Percentiles rank a stretch among this genome's conserved stretches.
These are phyloP conservation scores for Suillus americanus DNA, from an alignment of 768 basidiomycete species.

Conservation along the genomic window DNA sequence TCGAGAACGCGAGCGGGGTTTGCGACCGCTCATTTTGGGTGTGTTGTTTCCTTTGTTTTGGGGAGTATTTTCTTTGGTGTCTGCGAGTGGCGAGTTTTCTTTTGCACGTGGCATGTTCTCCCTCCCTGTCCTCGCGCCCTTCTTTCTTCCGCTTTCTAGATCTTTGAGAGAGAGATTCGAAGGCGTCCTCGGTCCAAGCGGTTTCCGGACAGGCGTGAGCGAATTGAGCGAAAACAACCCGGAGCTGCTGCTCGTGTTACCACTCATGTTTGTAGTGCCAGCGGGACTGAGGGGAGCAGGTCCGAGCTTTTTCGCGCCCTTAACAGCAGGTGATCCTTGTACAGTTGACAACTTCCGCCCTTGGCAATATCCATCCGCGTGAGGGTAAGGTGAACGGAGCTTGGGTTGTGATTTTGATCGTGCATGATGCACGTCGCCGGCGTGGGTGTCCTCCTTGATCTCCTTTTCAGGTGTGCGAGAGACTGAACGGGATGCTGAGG, in stretches of 20 bases:
- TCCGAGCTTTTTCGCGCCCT: slow-evolving; percentile 1
- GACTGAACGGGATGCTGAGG: slow-evolving; percentile 16
- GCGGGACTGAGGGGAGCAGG: not conserved
- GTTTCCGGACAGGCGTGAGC: slow-evolving; percentile 24
- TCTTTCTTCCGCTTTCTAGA: not conserved
- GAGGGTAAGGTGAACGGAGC: slow-evolving; percentile 16
- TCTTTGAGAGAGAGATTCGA: slow-evolving; percentile 1
- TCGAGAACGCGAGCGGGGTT: slow-evolving; percentile 25
- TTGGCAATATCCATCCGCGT: slow-evolving; percentile 4
- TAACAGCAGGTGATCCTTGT: slow-evolving; percentile 28
- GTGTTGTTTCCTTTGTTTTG: slow-evolving; percentile 18
- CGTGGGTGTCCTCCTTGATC: not conserved
- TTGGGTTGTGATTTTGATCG: slow-evolving; percentile 39
- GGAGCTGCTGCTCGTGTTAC: slow-evolving; percentile 25
- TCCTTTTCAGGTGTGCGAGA: slow-evolving; percentile 13
- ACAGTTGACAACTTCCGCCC: slow-evolving; percentile 30
- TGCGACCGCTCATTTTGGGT: slow-evolving; percentile 28
- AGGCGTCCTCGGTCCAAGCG: slow-evolving; percentile 22
- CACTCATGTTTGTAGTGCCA: not conserved
- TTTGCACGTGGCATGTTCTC: slow-evolving; percentile 9
- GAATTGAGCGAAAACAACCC: slow-evolving; percentile 16
- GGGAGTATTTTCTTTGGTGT: slow-evolving; percentile 22
- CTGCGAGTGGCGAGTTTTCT: slow-evolving; percentile 5
- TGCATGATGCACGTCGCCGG: slow-evolving; percentile 13
- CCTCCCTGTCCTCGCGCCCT: not conserved